Evolutionary conservation across 768 basidiomycete genomes (phyloP), one percentile per base, ranked within the genome.

Genomic region (Pulveroboletus sp.): DNA sequence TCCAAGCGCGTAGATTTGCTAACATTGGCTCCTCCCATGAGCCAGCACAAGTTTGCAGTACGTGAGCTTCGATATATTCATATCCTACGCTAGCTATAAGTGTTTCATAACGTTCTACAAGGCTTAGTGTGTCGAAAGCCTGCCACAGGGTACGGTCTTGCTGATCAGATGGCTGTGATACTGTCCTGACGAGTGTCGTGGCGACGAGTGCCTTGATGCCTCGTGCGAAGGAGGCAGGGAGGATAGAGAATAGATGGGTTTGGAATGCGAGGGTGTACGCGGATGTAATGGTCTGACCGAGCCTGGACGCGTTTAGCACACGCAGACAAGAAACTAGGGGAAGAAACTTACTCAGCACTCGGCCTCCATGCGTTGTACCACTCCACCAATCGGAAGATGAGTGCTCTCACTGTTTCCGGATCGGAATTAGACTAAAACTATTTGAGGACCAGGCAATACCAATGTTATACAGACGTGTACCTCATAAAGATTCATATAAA

Each of bases 71-170:
- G 52, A 99, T 94, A 56, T 84, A 81, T 60, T 89, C 87, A 55
- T 93, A 92, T 24, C 90, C 89, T 4, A 94, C 85, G 42, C 82
- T 83, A 17, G 88, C 82, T 24, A 97, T 81, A 49, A 93, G 78
- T 7, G 82, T 79, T 60, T 94, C 92, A 61, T 87, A 92, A 24
- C 90, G 83, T 52, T 90, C 87, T 23, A 89, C 73, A 9, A 95
- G 72, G 5, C 88, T 89, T 0, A 95, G 77, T 1, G 71, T 69
- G 47, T 86, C 86, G 51, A 90, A 82, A 2, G 81, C 69, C 17
- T 70, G 67, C 84, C 86, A 84, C 29, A 85, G 61, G 14, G 59
- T 23, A 11, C 58, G 47, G 32, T 74, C 69, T 23, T 59, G 67
- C 2, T 69, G 64, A 16, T 66, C 62, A 7, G 63, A 55, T 1